Evolutionary conservation across 371 early-diverging fungal genomes (phyloP), one percentile per base, ranked within the genome.

Genomic region (Synchytrium microbalum): DNA sequence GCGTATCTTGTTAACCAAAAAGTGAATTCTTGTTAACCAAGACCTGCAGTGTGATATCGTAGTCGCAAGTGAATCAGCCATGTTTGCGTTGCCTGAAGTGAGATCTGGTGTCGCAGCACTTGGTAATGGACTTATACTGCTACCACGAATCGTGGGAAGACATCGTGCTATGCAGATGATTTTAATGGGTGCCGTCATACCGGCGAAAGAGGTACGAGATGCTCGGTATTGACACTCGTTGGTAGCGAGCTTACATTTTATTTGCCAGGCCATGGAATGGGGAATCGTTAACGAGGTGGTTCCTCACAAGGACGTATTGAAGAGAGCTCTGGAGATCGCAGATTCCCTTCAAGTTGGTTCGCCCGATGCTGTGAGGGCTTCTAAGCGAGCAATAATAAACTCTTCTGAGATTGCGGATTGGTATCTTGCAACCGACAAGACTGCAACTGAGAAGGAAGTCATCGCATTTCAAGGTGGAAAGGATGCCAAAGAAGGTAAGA

Each of bases 211-310:
- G n/a, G n/a, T n/a, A n/a, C n/a, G n/a, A n/a, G n/a, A n/a, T n/a
- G n/a, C n/a, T n/a, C n/a, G n/a, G n/a, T n/a, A n/a, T n/a, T n/a
- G n/a, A n/a, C n/a, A n/a, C n/a, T n/a, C n/a, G n/a, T n/a, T n/a
- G n/a, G n/a, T n/a, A n/a, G n/a, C n/a, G n/a, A n/a, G n/a, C n/a
- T n/a, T n/a, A n/a, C n/a, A n/a, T n/a, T n/a, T n/a, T n/a, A n/a
- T n/a, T n/a, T n/a, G n/a, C n/a, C n/a, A n/a, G n/a, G 60, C 24
- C 46, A 10, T 38, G 25, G 28, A 60, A 10, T 60, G 60, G 60
- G 60, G 60, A 14, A 38, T 60, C 32, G 60, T 60, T n/a, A 60
- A 60, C 25, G 60, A 60, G 29, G 60, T 60, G 16, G 13, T 27
- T 13, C 14, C 57, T 16, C 16, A 24, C 19, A 24, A 57, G 13